Base-by-base conservation (phyloP, 2,329 filamentous ascomycete species). In the Achaetomium macrosporum region DNA sequence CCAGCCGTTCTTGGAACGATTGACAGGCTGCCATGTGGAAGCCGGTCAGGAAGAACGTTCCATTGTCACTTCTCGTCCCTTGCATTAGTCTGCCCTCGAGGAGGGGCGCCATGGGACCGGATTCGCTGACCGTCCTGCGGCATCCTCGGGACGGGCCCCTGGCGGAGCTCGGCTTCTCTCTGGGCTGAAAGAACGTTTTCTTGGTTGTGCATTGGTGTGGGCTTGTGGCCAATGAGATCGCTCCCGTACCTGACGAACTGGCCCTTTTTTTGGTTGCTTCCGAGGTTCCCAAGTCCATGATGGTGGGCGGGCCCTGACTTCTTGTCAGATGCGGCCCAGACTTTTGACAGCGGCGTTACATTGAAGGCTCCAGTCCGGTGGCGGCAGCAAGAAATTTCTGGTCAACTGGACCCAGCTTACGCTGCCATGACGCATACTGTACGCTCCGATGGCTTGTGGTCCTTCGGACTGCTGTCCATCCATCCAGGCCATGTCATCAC, bases 21-120 rank as follows among this genome's bases (percentile, higher is more conserved):
- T 55, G n/a, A 49, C 41, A 12, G 16, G 40, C 15, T 43, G 48
- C 51, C 56, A 58, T 54, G 56, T 56, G 54, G 51, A 54, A 30
- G 37, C 31, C 44, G 44, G 36, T 52, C 46, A 40, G 30, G 17
- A 19, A 33, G 9, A n/a, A 6, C 9, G n/a, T 25, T 39, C 46
- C 19, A 53, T 19, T 42, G 50, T 54, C 31, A 46, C 42, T 44
- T 43, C 36, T 39, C 33, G 56, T 58, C 42, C 56, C 56, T 58
- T 58, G 56, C 56, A 58, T 58, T 58, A 56, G 54, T 19, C 31
- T 29, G 29, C 9, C 15, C 13, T 42, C 5, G 42, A 17, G 54
- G 56, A 50, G 56, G 56, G 54, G 10, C 42, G 49, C 42, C 40
- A 9, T n/a, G 30, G 19, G 11, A 29, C n/a, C 29, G 44, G 48